A percentile compares a stretch with the other conserved stretches of the same genome.
These are phyloP conservation scores for Starmerella potacharoeniae DNA, from an alignment of 805 yeast species.

Conservation along the genomic window DNA sequence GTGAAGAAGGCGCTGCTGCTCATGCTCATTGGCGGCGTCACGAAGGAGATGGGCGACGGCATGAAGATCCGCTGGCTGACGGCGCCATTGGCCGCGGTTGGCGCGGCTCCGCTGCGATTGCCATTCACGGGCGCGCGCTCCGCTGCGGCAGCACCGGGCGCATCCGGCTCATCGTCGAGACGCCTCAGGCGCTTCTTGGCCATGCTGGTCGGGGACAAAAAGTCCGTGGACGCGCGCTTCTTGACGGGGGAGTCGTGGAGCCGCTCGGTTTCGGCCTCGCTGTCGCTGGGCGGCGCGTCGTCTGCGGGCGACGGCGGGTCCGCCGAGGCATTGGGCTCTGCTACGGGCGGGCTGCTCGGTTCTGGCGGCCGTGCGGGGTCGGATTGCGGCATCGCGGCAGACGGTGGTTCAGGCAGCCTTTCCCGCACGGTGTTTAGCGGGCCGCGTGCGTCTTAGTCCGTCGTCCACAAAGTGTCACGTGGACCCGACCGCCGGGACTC, in stretches of 20 bases:
- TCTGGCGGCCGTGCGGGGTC: slow-evolving; percentile 1
- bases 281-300: slow-evolving; percentile 23
- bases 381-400: background rate
- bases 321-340: background rate
- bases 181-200: background rate
- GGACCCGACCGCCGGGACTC: background rate
- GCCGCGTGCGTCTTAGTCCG: background rate
- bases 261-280: slow-evolving; percentile 87
- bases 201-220: background rate
- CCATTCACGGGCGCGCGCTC: background rate
- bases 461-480: background rate
- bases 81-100: background rate
- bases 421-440: background rate
- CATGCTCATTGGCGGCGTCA: slow-evolving; percentile 87
- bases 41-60: slow-evolving; percentile 91
- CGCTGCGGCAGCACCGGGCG: background rate
- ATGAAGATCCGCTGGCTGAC: slow-evolving; percentile 48
- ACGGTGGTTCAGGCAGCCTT: background rate
- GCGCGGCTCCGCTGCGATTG: background rate
- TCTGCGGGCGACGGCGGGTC: background rate
- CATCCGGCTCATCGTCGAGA: background rate
- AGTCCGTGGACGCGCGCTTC: slow-evolving; percentile 10
- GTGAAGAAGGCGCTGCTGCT: slow-evolving; percentile 82
- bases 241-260: slow-evolving; percentile 44
- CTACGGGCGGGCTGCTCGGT: slow-evolving; percentile 1